Base-by-base conservation (phyloP, 2,329 filamentous ascomycete species). In the Apiospora aurea region DNA sequence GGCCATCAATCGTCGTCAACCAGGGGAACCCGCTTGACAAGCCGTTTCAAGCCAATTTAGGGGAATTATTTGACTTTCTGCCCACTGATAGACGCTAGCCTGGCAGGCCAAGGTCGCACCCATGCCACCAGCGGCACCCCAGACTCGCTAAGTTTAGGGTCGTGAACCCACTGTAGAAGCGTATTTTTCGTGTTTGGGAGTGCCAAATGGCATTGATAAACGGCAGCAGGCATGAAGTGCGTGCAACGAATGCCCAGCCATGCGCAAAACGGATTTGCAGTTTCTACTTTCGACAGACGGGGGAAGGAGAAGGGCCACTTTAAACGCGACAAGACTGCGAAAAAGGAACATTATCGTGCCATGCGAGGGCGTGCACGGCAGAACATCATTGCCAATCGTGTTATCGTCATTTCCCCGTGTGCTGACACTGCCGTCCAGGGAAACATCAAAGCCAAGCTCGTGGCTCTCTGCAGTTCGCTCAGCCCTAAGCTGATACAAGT, bases 131-230 rank as follows among this genome's bases (percentile, higher is more conserved):
- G n/a, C 34, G 18, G 57, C 29, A 64, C 57, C 57, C 57, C 57
- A 64, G 29, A 64, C 57, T 64, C 57, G 29, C 57, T 64, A 64
- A 64, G 57, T 64, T 64, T 64, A 64, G 57, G 29, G 57, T n/a
- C 57, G 11, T 2, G 18, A 41, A 41, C 57, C 57, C 57, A 64
- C 57, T 64, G 18, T 64, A 64, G 21, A 64, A 41, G 57, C 57
- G 29, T 21, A 18, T 38, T 57, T 57, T 34, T 16, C 6, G 53
- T 2, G 29, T 61, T 64, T 64, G 29, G 53, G 29, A 8, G 2
- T 8, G 34, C 29, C 10, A 34, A n/a, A 41, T 64, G 16, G 57
- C 57, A 64, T 64, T 64, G 18, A 64, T 41, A 1, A 38, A 41
- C 34, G 34, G 18, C 11, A 14, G 41, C 18, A 64, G n/a, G 57